Base-by-base conservation (phyloP, 345 rosid genomes). In the Euphorbia pulcherrima region DNA sequence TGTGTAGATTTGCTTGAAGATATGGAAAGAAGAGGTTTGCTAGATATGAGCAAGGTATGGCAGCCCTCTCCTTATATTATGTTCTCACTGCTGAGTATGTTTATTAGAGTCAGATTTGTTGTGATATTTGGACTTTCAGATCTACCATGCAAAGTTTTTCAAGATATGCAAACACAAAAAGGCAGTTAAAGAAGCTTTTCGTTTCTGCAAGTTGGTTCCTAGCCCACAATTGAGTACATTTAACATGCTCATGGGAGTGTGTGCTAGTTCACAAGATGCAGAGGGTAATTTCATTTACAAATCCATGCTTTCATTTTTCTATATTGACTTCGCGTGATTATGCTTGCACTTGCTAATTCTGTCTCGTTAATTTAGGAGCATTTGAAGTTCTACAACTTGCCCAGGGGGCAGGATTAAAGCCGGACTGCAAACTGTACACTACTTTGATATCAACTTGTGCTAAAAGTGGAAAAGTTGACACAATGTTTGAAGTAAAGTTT, bases 231-330 rank as follows among this genome's bases (percentile, higher is more conserved):
- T 93, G 71, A 93, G 98, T 78, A 90, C 98, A 65, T 93, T 88
- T 76, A 93, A 93, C 84, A 88, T 93, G 98, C 85, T 93, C 57
- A 86, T 88, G 90, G 83, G 94, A 68, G 96, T 93, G 10, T 93
- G 94, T 74, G 82, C 96, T 39, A 76, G 77, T 80, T 88, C 75
- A 58, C 84, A 85, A 75, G 92, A 93, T 77, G 82, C 82, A 67
- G 87, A 86, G 44, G 89, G 98, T 90, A 75, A 80, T 75, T 76
- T 29, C 61, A 74, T 56, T 54, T 67, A 24, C 59, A 12, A 47
- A 7, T 44, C 48, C 26, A 62, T 20, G 28, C 56, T 21, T 26
- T 52, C 63, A 47, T 26, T 30, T 63, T 33, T 30, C 40, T 16
- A 29, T 11, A 27, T 59, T 69, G 63, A 47, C 28, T 46, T 54